Base-by-base conservation (phyloP, 2,329 filamentous ascomycete genomes). In the Pseudogymnoascus sp. region DNA sequence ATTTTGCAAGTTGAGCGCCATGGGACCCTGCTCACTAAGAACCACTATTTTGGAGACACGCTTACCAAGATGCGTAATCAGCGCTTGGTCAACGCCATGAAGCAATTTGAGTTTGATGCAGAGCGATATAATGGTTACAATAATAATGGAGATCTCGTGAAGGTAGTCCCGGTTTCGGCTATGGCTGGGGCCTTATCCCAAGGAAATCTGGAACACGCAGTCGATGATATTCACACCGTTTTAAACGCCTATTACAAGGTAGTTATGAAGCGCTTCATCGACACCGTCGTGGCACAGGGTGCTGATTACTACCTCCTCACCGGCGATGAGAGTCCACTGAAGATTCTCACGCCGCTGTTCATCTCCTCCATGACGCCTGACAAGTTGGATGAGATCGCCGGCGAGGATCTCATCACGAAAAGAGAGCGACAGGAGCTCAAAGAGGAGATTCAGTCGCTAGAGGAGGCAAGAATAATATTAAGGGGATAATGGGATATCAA, bases 171-270 rank as follows among this genome's bases (percentile, higher is more conserved):
- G 3, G 60, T 61, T 23, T 23, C 16, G 0, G 34, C 23, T 25
- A 23, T 61, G 34, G 5, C 10, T 7, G 23, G 21, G 8, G 7
- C 60, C 3, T 10, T 61, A 6, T 41, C 31, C 7, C 13, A 39
- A 25, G 74, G 71, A 63, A 79, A 77, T 63, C 72, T 74, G 0
- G 69, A 78, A 4, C 73, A 79, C 41, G 73, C 74, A 1, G 68
- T 78, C 2, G 76, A 82, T 36, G 79, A 85, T 8, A 80, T 90
- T 4, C 83, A 88, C 63, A 82, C 89, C 65, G 81, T 83, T 1
- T 76, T 90, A 0, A 72, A 78, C 28, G 78, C 81, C 1, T 90
- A 87, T 72, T 90, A 90, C 75, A 79, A 83, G 25, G 81, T 88
- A 1, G 79, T 85, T 0, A 78, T 77, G 11, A 83, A 83, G 69